phyloP scores from a whole-genome alignment of 2,329 filamentous ascomycete species.

The Botryosphaeria dothidea region DNA sequence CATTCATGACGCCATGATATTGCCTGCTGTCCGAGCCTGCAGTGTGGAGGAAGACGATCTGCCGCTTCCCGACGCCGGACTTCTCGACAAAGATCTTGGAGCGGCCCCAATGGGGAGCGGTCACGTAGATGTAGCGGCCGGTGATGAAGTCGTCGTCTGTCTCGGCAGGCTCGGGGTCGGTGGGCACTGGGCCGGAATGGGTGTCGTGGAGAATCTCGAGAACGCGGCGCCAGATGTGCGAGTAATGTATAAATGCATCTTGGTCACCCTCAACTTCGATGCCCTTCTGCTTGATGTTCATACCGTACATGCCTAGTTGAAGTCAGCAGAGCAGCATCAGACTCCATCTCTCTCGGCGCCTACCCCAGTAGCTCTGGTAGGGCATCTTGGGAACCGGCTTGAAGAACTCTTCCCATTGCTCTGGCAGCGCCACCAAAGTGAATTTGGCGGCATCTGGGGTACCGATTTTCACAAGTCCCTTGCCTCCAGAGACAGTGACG shows the following conservation, averaged over 20 bases:
- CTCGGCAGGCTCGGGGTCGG: constrained; percentile 31
- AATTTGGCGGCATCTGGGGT: constrained; percentile 38
- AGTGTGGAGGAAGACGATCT: constrained; percentile 49
- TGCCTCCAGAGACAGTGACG: constrained; percentile 34
- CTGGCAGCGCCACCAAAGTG: constrained; percentile 42
- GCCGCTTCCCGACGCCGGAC: constrained; percentile 48
- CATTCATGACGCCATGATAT: constrained; percentile 56
- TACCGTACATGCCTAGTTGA: constrained; percentile 28
- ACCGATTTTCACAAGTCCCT: constrained; percentile 30
- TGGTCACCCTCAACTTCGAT: constrained; percentile 51
- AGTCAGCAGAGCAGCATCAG: not conserved
- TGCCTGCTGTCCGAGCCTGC: constrained; percentile 51
- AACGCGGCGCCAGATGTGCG: constrained; percentile 49
- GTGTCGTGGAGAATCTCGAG: constrained; percentile 52
- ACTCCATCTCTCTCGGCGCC: constrained; percentile 20
- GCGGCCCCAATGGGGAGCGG: constrained; percentile 48
- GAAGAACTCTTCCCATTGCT: constrained; percentile 51
- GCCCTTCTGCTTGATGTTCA: constrained; percentile 53
- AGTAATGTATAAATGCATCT: constrained; percentile 46
- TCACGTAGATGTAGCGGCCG: constrained; percentile 50
- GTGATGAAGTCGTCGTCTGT: constrained; percentile 40
- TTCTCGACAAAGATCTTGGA: constrained; percentile 54
- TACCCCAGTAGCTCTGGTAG: constrained; percentile 50
- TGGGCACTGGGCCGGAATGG: constrained; percentile 45
- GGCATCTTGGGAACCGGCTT: constrained; percentile 42